phyloP scores from a whole-genome alignment of 2,329 filamentous ascomycete genomes.

The Aureobasidium vineae region DNA sequence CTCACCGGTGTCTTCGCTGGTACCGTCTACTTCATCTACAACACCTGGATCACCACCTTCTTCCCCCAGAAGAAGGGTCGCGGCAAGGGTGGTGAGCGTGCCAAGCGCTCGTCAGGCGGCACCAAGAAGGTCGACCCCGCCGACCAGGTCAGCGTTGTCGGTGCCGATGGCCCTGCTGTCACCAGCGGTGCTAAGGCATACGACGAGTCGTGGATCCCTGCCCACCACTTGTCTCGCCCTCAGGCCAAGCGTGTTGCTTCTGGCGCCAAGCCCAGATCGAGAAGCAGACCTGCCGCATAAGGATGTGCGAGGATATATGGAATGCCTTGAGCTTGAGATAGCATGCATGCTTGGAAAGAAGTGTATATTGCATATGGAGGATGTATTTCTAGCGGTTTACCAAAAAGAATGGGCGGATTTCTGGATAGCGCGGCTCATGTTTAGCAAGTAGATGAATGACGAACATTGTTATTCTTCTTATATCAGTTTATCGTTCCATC shows the following conservation, averaged over 20 bases:
- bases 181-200: conserved; percentile 71
- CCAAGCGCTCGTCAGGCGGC: conserved; percentile 60
- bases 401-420: background rate
- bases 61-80: conserved; percentile 76
- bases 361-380: conserved; percentile 12
- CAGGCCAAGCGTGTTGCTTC: conserved; percentile 63
- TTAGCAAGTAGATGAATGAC: background rate
- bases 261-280: conserved; percentile 42
- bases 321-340: background rate
- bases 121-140: conserved; percentile 65
- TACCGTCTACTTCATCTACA: conserved; percentile 94
- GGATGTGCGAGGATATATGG: background rate
- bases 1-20: conserved; percentile 74
- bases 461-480: background rate
- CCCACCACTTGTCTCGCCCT: conserved; percentile 83
- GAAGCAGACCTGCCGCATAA: conserved; percentile 25
- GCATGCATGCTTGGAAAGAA: background rate
- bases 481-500: too few relatives aligned
- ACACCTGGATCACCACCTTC: conserved; percentile 92
- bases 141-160: conserved; percentile 61
- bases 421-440: background rate
- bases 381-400: background rate
- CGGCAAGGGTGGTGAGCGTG: conserved; percentile 64
- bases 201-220: conserved; percentile 92
- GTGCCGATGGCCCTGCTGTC: conserved; percentile 67